phyloP scores from a whole-genome alignment of 129 eudicot genomes.

The Artemisia tridentata region DNA sequence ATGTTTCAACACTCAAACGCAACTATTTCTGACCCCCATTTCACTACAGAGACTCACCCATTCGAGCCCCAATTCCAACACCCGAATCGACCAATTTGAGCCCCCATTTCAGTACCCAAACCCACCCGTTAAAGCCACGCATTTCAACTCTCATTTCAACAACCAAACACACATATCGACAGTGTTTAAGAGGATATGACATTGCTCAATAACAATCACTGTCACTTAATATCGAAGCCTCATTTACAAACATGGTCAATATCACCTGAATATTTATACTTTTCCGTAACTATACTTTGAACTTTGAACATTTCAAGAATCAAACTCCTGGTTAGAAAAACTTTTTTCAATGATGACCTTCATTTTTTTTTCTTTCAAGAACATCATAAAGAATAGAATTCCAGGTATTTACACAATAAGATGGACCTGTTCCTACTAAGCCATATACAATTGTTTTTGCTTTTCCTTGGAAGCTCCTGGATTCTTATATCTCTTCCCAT shows the following conservation, averaged over 20 bases:
- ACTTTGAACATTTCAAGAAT: slow-evolving; percentile 6
- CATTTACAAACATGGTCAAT: slow-evolving; percentile 14
- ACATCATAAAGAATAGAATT: background rate
- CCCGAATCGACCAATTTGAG: no score
- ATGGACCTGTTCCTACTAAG: slow-evolving; percentile 10
- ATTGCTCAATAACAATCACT: background rate
- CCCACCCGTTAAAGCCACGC: no score
- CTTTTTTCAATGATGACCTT: slow-evolving; percentile 13
- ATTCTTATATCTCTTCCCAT: slow-evolving; percentile 64
- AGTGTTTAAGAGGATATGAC: no score
- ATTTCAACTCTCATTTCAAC: no score
- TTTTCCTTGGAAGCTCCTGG: slow-evolving; percentile 35
- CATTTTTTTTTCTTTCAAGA: background rate
- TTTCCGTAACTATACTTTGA: slow-evolving; percentile 1
- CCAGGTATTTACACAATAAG: slow-evolving; percentile 20
- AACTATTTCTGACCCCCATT: no score
- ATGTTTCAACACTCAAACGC: no score
- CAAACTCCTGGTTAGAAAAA: slow-evolving; percentile 1
- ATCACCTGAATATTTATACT: slow-evolving; percentile 3
- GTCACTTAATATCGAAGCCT: background rate
- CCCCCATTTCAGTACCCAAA: no score
- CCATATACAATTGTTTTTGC: slow-evolving; percentile 39
- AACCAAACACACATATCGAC: no score
- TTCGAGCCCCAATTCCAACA: no score
- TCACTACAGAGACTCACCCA: no score